Conservation (phyloP, 2,329 filamentous ascomycete genomes). For the Verticillium isaacii region DNA sequence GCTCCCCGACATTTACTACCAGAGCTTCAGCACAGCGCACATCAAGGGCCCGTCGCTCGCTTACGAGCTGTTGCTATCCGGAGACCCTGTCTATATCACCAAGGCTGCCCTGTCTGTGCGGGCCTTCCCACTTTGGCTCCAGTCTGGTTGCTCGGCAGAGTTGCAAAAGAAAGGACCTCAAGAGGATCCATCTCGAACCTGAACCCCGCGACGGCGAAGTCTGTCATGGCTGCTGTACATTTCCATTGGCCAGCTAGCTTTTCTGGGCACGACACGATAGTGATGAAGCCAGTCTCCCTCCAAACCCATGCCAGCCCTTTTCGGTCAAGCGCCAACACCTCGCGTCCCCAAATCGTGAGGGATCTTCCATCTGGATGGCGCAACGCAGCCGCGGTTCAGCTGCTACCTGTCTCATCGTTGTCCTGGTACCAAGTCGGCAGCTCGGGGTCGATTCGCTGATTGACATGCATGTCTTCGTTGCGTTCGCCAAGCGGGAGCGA, state of each 20-base stretch:
- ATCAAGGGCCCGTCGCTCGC: not conserved
- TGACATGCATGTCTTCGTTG: not conserved
- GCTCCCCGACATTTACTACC: not conserved
- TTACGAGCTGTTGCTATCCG: not conserved
- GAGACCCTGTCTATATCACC: not conserved
- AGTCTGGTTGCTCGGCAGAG: not conserved
- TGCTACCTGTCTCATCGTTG: not conserved
- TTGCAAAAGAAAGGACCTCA: not conserved
- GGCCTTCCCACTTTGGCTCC: not conserved
- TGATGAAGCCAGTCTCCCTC: not conserved
- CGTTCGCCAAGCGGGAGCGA: not conserved
- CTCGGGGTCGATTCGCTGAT: not conserved
- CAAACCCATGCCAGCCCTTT: not conserved
- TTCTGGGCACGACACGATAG: not conserved
- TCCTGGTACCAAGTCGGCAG: not conserved
- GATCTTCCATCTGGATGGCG: not conserved
- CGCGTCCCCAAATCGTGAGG: not conserved
- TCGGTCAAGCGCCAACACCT: not conserved
- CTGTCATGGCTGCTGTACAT: not conserved
- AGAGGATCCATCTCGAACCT: not conserved
- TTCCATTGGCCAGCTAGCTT: not conserved
- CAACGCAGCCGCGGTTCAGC: not conserved
- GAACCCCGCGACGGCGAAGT: not conserved
- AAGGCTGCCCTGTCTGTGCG: not conserved
- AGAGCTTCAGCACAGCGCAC: slow-evolving; percentile 3